Percentiles rank a stretch among this genome's conserved stretches.
phyloP scores from a whole-genome alignment of 306 rosid genomes.

The Cajanus cajan region DNA sequence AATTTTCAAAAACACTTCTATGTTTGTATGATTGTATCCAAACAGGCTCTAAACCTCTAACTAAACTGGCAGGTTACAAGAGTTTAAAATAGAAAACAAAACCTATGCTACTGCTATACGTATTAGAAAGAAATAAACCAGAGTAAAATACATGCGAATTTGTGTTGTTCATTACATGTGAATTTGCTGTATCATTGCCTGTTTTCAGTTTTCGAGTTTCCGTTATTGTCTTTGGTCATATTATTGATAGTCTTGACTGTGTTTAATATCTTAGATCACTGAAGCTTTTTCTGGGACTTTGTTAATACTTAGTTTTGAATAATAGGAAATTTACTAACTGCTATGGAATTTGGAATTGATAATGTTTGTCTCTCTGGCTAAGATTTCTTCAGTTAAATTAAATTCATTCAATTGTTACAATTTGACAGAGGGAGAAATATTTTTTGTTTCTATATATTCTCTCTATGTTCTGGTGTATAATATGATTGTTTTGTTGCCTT shows the following conservation, averaged over 20 bases:
- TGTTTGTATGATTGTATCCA: too few species aligned
- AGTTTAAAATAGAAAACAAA: too few species aligned
- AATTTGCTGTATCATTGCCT: background rate
- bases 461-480: background rate
- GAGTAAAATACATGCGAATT: too few species aligned
- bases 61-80: too few species aligned
- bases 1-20: too few species aligned
- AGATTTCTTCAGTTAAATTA: background rate
- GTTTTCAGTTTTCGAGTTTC: background rate
- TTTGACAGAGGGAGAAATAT: background rate
- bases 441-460: background rate
- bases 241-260: background rate
- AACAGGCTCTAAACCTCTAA: too few species aligned
- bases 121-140: too few species aligned
- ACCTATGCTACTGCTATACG: too few species aligned
- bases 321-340: conserved; percentile 4
- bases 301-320: background rate
- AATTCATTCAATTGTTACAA: background rate
- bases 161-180: background rate
- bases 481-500: background rate
- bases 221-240: background rate
- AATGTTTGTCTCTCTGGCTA: background rate
- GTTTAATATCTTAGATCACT: background rate
- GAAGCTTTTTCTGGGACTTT: too few species aligned
- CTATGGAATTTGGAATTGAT: background rate